Evolutionary conservation across 2,329 filamentous ascomycete genomes (phyloP), one percentile per base, ranked within the genome.

Genomic region (Cladosporium sp.): DNA sequence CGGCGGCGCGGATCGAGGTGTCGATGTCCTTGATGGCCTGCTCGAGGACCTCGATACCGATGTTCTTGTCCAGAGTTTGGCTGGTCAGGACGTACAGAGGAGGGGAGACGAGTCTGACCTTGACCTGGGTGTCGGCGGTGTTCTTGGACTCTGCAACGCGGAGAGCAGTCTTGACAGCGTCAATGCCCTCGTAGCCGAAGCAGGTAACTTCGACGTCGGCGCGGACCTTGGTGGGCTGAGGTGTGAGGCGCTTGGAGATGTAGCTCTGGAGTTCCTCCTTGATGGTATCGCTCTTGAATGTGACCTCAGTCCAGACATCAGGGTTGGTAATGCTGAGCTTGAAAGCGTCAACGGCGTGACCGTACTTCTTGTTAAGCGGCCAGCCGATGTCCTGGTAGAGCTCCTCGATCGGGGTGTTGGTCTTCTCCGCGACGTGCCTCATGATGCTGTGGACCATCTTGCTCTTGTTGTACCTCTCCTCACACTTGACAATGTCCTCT

Each of bases 401-500:
- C 53, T 86, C 83, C 81, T 97, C 91, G 71, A 99, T 95, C n/a
- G 93, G 92, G 28, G 86, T 89, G 72, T 89, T 86, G 42, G 91
- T 96, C 83, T 97, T 97, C 80, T 99, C 92, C 65, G 94, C 93
- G 62, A 99, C 94, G 75, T 99, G 94, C 74, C 93, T 88, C 90
- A 99, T 93, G 77, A 99, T 97, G 56, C 91, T 95, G 78, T 99
- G 94, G 39, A 97, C 94, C 82, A 96, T 95, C 82, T 99, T 99
- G 81, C 91, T 90, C 87, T 99, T 99, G 85, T 99, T 99, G 83
- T 97, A 99, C 68, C 94, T 86, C 80, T 99, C 94, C 75, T 99
- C 94, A 74, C 95, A 99, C 80, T 97, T 97, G 68, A 96, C 83
- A 63, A 97, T 94, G 79, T 99, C 94, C 75, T 99, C 94, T 44